Evolutionary conservation across 2,329 filamentous ascomycete genomes (phyloP).

Genomic region (Ophiostoma perfectum): DNA sequence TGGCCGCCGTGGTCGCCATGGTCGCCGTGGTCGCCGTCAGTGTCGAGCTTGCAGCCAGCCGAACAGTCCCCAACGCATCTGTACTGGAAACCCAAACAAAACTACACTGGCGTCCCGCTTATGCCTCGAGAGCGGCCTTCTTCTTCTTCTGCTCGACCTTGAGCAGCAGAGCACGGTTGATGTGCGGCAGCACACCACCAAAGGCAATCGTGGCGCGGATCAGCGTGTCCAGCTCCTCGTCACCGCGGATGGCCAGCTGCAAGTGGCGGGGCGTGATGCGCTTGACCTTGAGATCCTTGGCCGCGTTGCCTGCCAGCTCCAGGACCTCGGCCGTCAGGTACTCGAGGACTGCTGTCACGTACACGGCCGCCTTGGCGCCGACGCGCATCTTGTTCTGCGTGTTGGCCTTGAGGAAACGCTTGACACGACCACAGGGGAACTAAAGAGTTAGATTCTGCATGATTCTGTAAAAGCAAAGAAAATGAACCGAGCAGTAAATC

Average conservation of each 20-base stretch:
- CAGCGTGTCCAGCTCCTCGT: constrained; percentile 95
- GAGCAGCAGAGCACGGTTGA: constrained; percentile 85
- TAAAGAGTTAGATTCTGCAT: constrained; percentile 36
- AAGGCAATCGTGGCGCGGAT: constrained; percentile 98
- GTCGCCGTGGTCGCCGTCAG: too few species aligned
- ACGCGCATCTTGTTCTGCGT: constrained; percentile 99
- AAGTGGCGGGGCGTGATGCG: constrained; percentile 97
- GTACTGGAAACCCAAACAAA: background rate
- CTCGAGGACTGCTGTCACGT: constrained; percentile 95
- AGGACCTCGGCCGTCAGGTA: constrained; percentile 97
- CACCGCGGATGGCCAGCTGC: constrained; percentile 94
- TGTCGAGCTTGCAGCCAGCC: too few species aligned
- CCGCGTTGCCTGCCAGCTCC: constrained; percentile 94
- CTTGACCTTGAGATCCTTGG: constrained; percentile 99
- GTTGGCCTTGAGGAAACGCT: constrained; percentile 99
- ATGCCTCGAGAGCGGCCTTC: constrained; percentile 36
- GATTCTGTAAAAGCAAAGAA: background rate
- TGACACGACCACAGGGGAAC: constrained; percentile 99
- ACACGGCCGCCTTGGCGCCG: constrained; percentile 95
- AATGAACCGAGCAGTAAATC: background rate
- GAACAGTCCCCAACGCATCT: background rate
- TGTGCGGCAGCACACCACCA: constrained; percentile 95
- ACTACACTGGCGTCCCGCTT: constrained; percentile 17
- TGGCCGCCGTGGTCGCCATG: too few species aligned
- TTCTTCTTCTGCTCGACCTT: constrained; percentile 42